Evolutionary conservation across 805 yeast species (phyloP), one percentile per base, ranked within the genome.

Genomic region (Candida palmyrensis): DNA sequence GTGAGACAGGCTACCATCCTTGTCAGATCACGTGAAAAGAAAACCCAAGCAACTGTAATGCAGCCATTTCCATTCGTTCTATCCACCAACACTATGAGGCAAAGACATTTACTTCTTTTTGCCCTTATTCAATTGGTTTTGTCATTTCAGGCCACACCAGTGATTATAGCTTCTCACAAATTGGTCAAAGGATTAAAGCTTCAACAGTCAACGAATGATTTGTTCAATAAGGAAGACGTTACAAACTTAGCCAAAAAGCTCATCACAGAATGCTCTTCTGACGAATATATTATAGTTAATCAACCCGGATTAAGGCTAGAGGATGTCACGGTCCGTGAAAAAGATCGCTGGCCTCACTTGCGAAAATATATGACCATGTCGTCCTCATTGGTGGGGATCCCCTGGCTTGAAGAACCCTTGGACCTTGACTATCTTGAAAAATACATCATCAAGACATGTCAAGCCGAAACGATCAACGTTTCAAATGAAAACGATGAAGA

Each of bases 311-410:
- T 66, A 29, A 38, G 36, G 5, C 47, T 40, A 25, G 38, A 39
- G 8, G 70, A 66, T 38, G 18, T 66, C 33, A 48, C 48, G 4
- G 47, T 38, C 18, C 18, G 19, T 1, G 45, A 62, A 22, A 65
- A 64, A 39, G 61, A 54, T 11, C 44, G 49, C 21, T 77, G 79
- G 63, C 65, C 61, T 2, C 62, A 69, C 38, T 41, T 81, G 4
- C 63, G 79, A 37, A 64, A 70, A 26, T 72, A 75, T 46, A 48
- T 78, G 40, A 54, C 66, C 15, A 59, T 67, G 49, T 63, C 84
- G n/a, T 79, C 88, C 4, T 75, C 85, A 0, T 59, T 78, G 6
- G 61, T 78, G 3, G 72, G 77, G 2, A 59, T 82, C 34, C 84
- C 87, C 3, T 62, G 77, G 42, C 64, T 67, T 10, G 56, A 58